Percentiles rank a stretch among this genome's conserved stretches.
Evolutionary conservation across 1,139 yeast species (phyloP).

Genomic region (Zygosaccharomyces pseudobailii): DNA sequence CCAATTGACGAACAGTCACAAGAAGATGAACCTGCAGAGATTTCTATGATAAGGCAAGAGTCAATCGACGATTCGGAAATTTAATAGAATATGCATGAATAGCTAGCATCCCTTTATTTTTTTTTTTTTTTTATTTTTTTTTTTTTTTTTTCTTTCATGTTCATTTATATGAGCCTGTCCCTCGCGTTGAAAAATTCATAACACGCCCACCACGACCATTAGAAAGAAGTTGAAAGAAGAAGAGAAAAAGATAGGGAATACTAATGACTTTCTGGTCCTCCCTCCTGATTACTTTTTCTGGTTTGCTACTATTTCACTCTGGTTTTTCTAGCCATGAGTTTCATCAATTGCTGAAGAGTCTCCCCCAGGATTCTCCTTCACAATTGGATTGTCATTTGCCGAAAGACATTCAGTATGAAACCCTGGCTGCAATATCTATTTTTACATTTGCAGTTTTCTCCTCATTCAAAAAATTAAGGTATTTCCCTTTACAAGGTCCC

Average conservation of each 20-base stretch:
- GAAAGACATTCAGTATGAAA: slow-evolving; percentile 30
- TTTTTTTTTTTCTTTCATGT: too few species aligned
- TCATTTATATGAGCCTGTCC: neutral
- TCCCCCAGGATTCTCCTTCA: slow-evolving; percentile 2
- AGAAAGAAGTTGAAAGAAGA: neutral
- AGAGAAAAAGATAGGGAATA: neutral
- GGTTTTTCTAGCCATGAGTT: slow-evolving; percentile 35
- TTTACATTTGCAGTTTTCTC: slow-evolving; percentile 25
- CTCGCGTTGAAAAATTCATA: slow-evolving; percentile 1
- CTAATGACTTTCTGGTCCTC: neutral
- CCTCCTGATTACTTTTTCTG: neutral
- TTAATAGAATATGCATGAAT: neutral
- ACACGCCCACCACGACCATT: neutral
- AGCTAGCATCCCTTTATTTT: slow-evolving; percentile 1
- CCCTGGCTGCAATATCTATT: slow-evolving; percentile 21
- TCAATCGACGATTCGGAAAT: slow-evolving; percentile 14
- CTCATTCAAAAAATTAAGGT: slow-evolving; percentile 25
- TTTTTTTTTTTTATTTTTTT: neutral
- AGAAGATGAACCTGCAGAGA: slow-evolving; percentile 8
- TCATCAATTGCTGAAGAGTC: slow-evolving; percentile 24
- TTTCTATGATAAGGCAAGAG: slow-evolving; percentile 10
- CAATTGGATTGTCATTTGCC: slow-evolving; percentile 19
- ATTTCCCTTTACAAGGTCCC: slow-evolving; percentile 22
- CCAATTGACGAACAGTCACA: slow-evolving; percentile 5
- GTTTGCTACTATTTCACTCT: slow-evolving; percentile 28